A percentile compares a stretch with the other conserved stretches of the same genome.
These are phyloP conservation scores for Penicillium flavigenum DNA, from an alignment of 495 filamentous ascomycete genomes.

Conservation along the genomic window DNA sequence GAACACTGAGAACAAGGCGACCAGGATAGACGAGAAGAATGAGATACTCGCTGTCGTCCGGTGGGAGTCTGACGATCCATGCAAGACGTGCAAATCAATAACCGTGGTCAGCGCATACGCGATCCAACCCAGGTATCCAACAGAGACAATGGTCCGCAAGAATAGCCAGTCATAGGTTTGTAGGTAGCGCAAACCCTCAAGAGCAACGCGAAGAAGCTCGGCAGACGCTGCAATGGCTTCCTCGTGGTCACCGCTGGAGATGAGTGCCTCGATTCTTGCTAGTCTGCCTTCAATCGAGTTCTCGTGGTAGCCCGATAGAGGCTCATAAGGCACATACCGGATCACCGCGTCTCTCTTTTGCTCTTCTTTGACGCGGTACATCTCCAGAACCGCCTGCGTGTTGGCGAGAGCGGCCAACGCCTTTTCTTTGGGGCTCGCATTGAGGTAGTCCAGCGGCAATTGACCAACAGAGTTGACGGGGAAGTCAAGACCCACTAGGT, in stretches of 20 bases:
- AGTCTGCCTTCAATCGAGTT: conserved; percentile 69
- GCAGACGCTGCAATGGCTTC: conserved; percentile 74
- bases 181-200: conserved; percentile 87
- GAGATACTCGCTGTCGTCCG: conserved; percentile 59
- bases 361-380: conserved; percentile 94
- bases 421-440: conserved; percentile 69
- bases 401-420: conserved; percentile 85
- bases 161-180: conserved; percentile 99
- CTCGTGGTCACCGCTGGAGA: conserved; percentile 64
- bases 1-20: conserved; percentile 74
- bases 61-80: conserved; percentile 64
- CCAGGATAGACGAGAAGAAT: conserved; percentile 73
- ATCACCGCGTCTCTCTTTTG: conserved; percentile 74
- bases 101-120: conserved; percentile 91
- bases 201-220: conserved; percentile 69
- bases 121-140: conserved; percentile 97
- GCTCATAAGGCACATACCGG: conserved; percentile 69
- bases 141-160: conserved; percentile 82
- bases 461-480: conserved; percentile 97
- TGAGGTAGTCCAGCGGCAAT: conserved; percentile 79
- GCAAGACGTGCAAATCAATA: conserved; percentile 83
- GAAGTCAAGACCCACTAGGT: conserved; percentile 85
- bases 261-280: conserved; percentile 62
- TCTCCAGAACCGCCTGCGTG: conserved; percentile 85
- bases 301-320: conserved; percentile 55